phyloP scores from a whole-genome alignment of 176 grass and related monocot species.

The Dendrocalamus sinicus region DNA sequence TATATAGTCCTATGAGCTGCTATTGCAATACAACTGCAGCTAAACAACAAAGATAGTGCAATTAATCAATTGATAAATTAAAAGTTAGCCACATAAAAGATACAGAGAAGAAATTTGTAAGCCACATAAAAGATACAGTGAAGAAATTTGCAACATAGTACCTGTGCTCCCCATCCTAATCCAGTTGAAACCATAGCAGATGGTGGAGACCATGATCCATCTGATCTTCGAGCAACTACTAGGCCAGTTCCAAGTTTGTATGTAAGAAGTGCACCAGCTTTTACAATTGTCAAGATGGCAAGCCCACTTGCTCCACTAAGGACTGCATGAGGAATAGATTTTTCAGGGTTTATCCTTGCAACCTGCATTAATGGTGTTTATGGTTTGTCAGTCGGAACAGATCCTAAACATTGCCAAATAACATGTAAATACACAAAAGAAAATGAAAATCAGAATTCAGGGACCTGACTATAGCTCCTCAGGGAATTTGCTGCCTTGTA shows the following conservation, averaged over 20 bases:
- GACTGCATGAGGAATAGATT: conserved; percentile 75
- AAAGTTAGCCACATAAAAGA: not conserved
- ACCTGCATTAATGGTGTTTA: conserved; percentile 53
- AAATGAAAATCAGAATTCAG: not conserved
- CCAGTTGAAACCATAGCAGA: conserved; percentile 79
- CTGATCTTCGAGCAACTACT: conserved; percentile 74
- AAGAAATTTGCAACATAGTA: conserved; percentile 28
- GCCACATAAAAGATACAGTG: not conserved
- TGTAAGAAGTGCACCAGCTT: conserved; percentile 84
- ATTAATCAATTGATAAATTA: not conserved
- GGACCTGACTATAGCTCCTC: conserved; percentile 74
- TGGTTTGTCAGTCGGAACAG: not conserved
- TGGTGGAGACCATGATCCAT: conserved; percentile 90
- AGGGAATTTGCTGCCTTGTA: conserved; percentile 82
- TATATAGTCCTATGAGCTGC: too few relatives aligned
- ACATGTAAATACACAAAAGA: not conserved
- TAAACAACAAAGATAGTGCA: not conserved
- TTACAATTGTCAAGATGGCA: conserved; percentile 81
- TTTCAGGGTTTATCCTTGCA: conserved; percentile 72
- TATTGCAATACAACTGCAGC: not conserved
- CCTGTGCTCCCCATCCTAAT: conserved; percentile 95
- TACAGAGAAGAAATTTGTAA: too few relatives aligned
- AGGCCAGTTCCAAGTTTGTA: conserved; percentile 91
- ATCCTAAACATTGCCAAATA: not conserved
- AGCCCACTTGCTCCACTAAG: conserved; percentile 83